Percentiles rank a stretch among this genome's conserved stretches.
phyloP scores from a whole-genome alignment of 371 early-diverging fungal species.

The Syncephalastrum monosporum region DNA sequence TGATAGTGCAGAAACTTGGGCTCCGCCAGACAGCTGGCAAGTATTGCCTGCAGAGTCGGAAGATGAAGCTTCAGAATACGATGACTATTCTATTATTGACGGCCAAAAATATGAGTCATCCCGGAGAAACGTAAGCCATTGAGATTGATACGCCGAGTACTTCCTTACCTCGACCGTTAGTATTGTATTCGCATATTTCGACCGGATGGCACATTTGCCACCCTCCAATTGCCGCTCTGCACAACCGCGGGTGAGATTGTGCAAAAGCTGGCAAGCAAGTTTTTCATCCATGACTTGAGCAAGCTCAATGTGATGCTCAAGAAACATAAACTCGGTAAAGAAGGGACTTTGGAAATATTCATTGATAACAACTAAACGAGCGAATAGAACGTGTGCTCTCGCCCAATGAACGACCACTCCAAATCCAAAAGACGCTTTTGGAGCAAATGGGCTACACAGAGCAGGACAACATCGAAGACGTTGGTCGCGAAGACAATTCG shows the following conservation, averaged over 20 bases:
- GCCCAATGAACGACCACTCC: constrained; percentile 69
- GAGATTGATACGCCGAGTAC: too few species aligned
- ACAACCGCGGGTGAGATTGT: constrained; percentile 71
- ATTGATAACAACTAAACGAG: too few species aligned
- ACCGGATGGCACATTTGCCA: constrained; percentile 74
- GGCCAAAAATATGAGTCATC: constrained; percentile 33
- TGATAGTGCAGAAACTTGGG: constrained; percentile 49
- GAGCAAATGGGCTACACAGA: constrained; percentile 79
- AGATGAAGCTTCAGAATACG: constrained; percentile 45
- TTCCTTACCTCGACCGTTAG: constrained; percentile 12
- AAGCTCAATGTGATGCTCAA: constrained; percentile 70
- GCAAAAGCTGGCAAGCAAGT: constrained; percentile 70
- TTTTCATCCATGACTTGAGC: constrained; percentile 70
- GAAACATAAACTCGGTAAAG: constrained; percentile 56
- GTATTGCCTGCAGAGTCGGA: constrained; percentile 37
- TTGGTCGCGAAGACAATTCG: constrained; percentile 84
- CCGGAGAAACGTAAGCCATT: constrained; percentile 33
- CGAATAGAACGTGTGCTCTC: constrained; percentile 57
- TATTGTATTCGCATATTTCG: constrained; percentile 62
- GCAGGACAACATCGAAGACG: constrained; percentile 73
- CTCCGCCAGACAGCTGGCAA: constrained; percentile 72
- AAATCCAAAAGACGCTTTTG: constrained; percentile 65
- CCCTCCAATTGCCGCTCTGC: constrained; percentile 66
- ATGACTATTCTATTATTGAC: constrained; percentile 33
- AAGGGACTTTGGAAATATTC: background rate